Base-by-base conservation (phyloP, 177 flowering plant genomes). In the Vitis hybrid region DNA sequence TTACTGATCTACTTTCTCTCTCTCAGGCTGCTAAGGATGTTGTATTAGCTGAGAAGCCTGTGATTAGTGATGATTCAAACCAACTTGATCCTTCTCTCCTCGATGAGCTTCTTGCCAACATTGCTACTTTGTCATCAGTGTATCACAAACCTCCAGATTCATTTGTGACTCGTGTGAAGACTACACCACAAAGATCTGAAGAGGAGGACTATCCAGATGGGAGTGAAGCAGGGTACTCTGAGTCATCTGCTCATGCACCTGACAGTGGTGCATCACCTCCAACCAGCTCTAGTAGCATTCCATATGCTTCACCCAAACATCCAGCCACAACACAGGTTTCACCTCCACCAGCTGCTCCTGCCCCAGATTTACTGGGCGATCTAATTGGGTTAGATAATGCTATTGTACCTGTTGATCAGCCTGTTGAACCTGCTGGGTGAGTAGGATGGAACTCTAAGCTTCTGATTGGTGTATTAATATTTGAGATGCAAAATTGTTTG, bases 31-130 rank as follows among this genome's bases (percentile, higher is more conserved):
- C 99, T 20, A 96, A 96, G 81, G 99, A 96, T 85, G 99, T 96
- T 60, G 99, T 96, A 33, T 81, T 96, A 67, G 99, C 99, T 71
- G 99, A 96, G 87, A 96, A 96, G 84, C 98, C 99, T 19, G 99
- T 96, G 77, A 96, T 96, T 49, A 88, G 84, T 75, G 99, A 96
- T 81, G 99, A 96, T 82, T 96, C 98, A 33, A 96, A 96, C 82
- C 97, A 81, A 79, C 92, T 94, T 62, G 99, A 96, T 77, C 65
- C 95, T n/a, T 84, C 98, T 71, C 94, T 96, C 74, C 92, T 96
- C 66, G 99, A 94, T 75, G 98, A 96, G 82, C 99, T 96, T 79
- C 95, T 96, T 69, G 91, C 97, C 66, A 96, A 96, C 72, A 90
- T 96, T 80, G 97, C 98, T 50, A 94, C 99, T n/a, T 82, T 94